A percentile compares a stretch with the other conserved stretches of the same genome.
Evolutionary conservation across 1,284 basidiomycete species (phyloP).

Genomic region (Tremellales sp.): DNA sequence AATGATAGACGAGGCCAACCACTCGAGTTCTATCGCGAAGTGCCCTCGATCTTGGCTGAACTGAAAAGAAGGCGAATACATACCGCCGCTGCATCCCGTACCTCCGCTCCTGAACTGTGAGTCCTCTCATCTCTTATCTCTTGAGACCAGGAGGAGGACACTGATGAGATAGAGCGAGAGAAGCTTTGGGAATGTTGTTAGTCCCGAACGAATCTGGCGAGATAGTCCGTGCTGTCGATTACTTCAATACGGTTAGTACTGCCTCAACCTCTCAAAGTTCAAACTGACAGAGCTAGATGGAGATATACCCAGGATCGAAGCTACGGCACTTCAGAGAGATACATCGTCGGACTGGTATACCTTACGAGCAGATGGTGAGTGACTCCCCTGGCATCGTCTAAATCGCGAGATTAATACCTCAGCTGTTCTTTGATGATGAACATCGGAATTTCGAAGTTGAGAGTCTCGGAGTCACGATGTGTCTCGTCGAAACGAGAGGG

Average conservation of each 20-base stretch:
- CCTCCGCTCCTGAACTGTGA: conserved; percentile 64
- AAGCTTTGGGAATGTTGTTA: conserved; percentile 66
- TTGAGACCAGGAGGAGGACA: neutral
- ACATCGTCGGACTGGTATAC: conserved; percentile 71
- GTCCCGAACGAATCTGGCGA: conserved; percentile 55
- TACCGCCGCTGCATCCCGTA: conserved; percentile 73
- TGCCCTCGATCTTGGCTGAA: conserved; percentile 67
- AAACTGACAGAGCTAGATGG: conserved; percentile 50
- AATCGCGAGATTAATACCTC: neutral
- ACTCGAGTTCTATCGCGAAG: conserved; percentile 69
- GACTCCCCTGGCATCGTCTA: neutral
- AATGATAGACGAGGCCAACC: conserved; percentile 53
- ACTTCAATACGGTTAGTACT: conserved; percentile 60
- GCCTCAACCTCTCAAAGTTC: too few species aligned
- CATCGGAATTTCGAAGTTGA: conserved; percentile 71
- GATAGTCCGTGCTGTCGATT: conserved; percentile 58
- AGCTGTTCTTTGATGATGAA: conserved; percentile 83
- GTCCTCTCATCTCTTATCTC: conserved; percentile 28
- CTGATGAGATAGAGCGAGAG: conserved; percentile 60
- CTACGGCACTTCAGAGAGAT: conserved; percentile 71
- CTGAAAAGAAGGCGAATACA: conserved; percentile 56
- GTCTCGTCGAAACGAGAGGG: conserved; percentile 33
- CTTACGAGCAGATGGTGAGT: conserved; percentile 75
- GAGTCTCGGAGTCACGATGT: conserved; percentile 68
- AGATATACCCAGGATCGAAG: conserved; percentile 87